These are phyloP conservation scores for Colletotrichum liaoningense DNA, from an alignment of 2,329 filamentous ascomycete species.

Conservation along the genomic window DNA sequence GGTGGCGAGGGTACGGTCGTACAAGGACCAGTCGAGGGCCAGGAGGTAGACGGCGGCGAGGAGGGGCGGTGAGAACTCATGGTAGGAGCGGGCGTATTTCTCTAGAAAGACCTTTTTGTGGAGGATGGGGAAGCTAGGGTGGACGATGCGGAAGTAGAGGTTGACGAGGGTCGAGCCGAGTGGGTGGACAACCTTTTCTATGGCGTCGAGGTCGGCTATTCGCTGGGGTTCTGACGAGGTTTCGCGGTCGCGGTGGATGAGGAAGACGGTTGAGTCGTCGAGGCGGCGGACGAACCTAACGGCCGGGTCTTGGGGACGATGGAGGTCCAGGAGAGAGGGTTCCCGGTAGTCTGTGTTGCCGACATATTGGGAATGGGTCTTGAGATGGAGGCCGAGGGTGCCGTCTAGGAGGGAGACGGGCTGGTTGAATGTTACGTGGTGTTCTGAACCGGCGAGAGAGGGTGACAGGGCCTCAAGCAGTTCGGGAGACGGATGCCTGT, in stretches of 20 bases:
- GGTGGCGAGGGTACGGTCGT: slow-evolving; percentile 61
- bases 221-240: slow-evolving; percentile 53
- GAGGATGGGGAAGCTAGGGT: slow-evolving; percentile 68
- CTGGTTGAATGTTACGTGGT: slow-evolving; percentile 31
- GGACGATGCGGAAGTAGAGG: slow-evolving; percentile 73
- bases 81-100: slow-evolving; percentile 67
- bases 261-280: slow-evolving; percentile 49
- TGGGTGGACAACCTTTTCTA: slow-evolving; percentile 72
- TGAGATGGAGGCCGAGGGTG: slow-evolving; percentile 66
- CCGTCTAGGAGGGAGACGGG: slow-evolving; percentile 47
- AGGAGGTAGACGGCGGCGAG: slow-evolving; percentile 71
- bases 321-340: slow-evolving; percentile 66
- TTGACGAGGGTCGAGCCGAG: slow-evolving; percentile 73
- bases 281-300: slow-evolving; percentile 46
- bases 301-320: slow-evolving; percentile 59
- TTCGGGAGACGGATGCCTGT: slow-evolving; percentile 35
- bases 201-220: slow-evolving; percentile 56
- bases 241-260: slow-evolving; percentile 49
- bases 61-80: slow-evolving; percentile 69
- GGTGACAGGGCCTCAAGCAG: slow-evolving; percentile 36
- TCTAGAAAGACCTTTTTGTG: slow-evolving; percentile 72
- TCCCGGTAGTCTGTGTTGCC: slow-evolving; percentile 70
- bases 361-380: slow-evolving; percentile 70
- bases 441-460: slow-evolving; percentile 31
- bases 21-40: slow-evolving; percentile 71